Conservation (phyloP, 2,329 filamentous ascomycete species). For the Scedosporium boydii region DNA sequence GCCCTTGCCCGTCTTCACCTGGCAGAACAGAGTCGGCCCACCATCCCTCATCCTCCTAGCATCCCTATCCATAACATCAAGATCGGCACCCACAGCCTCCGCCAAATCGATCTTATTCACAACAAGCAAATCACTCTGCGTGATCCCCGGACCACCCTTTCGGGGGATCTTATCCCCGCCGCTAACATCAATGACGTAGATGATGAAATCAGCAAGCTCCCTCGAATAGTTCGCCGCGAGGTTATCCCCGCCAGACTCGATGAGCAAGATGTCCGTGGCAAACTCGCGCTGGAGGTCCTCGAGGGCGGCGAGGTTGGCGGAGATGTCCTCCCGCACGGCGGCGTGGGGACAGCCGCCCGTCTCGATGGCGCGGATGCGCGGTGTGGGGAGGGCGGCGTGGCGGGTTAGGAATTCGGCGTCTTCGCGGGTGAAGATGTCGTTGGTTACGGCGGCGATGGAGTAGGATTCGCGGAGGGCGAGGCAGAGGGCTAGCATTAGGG, state of each 20-base stretch:
- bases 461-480: constrained; percentile 69
- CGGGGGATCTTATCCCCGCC: constrained; percentile 94
- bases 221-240: constrained; percentile 93
- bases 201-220: constrained; percentile 93
- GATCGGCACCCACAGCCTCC: constrained; percentile 78
- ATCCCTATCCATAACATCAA: constrained; percentile 90
- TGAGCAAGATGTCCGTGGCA: constrained; percentile 73
- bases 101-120: constrained; percentile 98
- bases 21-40: constrained; percentile 89
- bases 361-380: constrained; percentile 89
- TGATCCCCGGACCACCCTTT: constrained; percentile 95
- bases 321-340: constrained; percentile 94
- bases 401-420: constrained; percentile 95
- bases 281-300: constrained; percentile 81
- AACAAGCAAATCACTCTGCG: constrained; percentile 84
- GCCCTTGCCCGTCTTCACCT: constrained; percentile 87
- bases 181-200: constrained; percentile 96
- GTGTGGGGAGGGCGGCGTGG: constrained; percentile 70
- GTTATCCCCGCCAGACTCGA: constrained; percentile 94
- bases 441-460: constrained; percentile 91
- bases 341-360: constrained; percentile 96
- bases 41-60: constrained; percentile 91
- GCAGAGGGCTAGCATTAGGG: constrained; percentile 90
- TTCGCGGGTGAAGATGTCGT: constrained; percentile 98
- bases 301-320: constrained; percentile 82